Evolutionary conservation across 306 rosid species (phyloP).

Genomic region (Cercis canadensis): DNA sequence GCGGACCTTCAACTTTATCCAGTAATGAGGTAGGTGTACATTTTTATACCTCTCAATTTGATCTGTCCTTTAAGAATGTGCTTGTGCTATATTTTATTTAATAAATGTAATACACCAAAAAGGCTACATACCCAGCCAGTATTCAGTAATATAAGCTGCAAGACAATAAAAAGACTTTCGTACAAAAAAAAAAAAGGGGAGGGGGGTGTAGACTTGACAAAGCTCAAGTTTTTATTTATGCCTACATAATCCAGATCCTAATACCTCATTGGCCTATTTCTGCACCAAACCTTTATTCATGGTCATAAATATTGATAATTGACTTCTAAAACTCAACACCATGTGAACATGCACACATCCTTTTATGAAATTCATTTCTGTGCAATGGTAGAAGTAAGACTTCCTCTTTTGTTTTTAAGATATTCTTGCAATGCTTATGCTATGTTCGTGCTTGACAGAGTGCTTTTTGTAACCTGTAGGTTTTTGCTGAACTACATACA

Average conservation of each 20-base stretch:
- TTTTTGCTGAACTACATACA: constrained; percentile 58
- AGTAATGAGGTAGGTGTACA: constrained; percentile 56
- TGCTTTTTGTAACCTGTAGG: constrained; percentile 48
- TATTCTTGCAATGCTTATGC: constrained; percentile 18
- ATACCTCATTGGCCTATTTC: not conserved
- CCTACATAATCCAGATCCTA: too few relatives aligned
- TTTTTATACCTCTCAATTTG: constrained; percentile 17
- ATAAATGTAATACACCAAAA: not conserved
- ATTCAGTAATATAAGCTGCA: not conserved
- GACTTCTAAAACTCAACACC: not conserved
- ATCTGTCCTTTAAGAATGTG: constrained; percentile 2
- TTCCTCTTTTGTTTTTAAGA: not conserved
- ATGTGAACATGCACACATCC: not conserved
- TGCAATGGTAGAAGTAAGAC: too few relatives aligned
- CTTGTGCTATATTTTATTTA: constrained; percentile 21
- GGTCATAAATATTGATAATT: not conserved
- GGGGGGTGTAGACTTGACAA: not conserved
- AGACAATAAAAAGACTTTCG: not conserved
- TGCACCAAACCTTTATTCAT: not conserved
- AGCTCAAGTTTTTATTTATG: too few relatives aligned
- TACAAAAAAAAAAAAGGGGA: not conserved
- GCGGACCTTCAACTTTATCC: constrained; percentile 44
- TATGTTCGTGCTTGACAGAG: constrained; percentile 32
- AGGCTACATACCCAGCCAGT: not conserved
- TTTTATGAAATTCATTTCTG: not conserved